Conservation (phyloP, 495 filamentous ascomycete species). For the Sphaerosporella brunnea region DNA sequence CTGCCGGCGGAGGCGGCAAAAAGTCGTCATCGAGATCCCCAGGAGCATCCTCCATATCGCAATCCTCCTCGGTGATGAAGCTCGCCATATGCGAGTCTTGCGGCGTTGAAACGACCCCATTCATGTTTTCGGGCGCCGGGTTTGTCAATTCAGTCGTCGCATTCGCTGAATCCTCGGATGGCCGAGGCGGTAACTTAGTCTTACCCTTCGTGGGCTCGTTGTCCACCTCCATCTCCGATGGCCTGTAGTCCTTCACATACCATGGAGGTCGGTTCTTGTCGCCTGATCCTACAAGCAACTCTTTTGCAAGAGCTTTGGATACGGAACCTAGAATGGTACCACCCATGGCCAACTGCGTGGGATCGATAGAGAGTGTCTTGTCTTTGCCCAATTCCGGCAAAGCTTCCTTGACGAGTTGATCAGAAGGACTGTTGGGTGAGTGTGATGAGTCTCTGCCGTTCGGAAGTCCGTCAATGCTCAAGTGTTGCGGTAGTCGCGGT, state of each 20-base stretch:
- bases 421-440: conserved; percentile 42
- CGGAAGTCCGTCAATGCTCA: conserved; percentile 33
- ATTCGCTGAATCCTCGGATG: conserved; percentile 18
- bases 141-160: too few relatives aligned
- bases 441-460: neutral
- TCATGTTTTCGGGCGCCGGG: neutral
- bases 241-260: conserved; percentile 1
- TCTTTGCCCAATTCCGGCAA: conserved; percentile 37
- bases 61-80: conserved; percentile 24
- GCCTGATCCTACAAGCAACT: neutral
- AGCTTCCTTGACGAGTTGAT: conserved; percentile 40
- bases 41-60: conserved; percentile 41
- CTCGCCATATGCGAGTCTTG: neutral
- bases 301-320: conserved; percentile 15
- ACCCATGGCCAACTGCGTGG: conserved; percentile 37
- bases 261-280: neutral
- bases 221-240: conserved; percentile 16
- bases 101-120: neutral
- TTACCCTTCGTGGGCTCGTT: conserved; percentile 20
- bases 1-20: neutral
- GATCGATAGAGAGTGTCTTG: neutral
- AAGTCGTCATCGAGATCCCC: conserved; percentile 7
- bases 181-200: conserved; percentile 26
- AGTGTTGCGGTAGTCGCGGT: conserved; percentile 37
- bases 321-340: conserved; percentile 57